phyloP scores from a whole-genome alignment of 2,329 filamentous ascomycete species.

The Cladosporium sp. region DNA sequence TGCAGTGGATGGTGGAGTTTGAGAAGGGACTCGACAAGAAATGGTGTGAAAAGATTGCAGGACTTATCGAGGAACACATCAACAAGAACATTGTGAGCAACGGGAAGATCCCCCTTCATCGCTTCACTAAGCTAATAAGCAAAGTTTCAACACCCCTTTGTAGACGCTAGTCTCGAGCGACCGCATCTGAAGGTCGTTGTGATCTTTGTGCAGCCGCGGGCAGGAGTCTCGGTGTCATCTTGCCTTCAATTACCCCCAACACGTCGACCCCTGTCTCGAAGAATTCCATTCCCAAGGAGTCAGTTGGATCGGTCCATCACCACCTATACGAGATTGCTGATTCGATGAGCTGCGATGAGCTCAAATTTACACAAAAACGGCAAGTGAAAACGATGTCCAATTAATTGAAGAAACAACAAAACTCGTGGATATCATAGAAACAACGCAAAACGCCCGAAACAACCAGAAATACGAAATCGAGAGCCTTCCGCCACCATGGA shows the following conservation, averaged over 20 bases:
- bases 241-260: not conserved
- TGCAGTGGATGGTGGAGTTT: not conserved
- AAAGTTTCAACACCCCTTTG: not conserved
- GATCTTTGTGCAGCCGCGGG: not conserved
- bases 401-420: not conserved
- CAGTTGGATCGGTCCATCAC: not conserved
- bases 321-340: too few relatives aligned
- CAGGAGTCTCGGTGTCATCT: not conserved
- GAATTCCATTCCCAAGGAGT: not conserved
- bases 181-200: not conserved
- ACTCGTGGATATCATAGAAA: constrained; percentile 9
- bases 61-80: not conserved
- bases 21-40: not conserved
- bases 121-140: not conserved
- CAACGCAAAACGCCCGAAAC: not conserved
- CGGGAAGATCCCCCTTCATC: not conserved
- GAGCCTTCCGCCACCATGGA: not conserved
- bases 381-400: too few relatives aligned
- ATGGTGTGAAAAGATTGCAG: not conserved
- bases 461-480: not conserved
- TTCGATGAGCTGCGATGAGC: not conserved
- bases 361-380: too few relatives aligned
- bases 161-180: not conserved
- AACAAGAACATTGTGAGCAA: not conserved
- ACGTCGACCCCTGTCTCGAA: not conserved